A percentile compares a stretch with the other conserved stretches of the same genome.
Conservation (phyloP, 331 rosid species). For the Stylosanthes scabra region DNA sequence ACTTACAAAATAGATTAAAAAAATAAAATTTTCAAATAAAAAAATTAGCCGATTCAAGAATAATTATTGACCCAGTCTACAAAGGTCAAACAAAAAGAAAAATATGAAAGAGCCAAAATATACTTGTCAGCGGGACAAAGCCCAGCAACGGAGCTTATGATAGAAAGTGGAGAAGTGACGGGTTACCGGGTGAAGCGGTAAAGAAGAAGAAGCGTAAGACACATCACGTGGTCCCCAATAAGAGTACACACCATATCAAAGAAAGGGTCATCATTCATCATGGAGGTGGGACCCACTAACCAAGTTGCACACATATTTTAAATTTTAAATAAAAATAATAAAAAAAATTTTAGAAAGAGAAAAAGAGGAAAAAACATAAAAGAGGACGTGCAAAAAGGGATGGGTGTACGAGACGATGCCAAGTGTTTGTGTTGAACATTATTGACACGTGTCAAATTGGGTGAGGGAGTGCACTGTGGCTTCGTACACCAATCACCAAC, state of each 20-base stretch:
- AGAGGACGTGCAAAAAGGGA: conserved; percentile 4
- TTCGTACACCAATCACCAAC: conserved; percentile 28
- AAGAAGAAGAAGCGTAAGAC: conserved; percentile 18
- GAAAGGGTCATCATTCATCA: conserved; percentile 28
- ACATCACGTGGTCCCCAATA: conserved; percentile 49
- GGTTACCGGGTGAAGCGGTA: conserved; percentile 31
- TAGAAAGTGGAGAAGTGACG: too few relatives aligned
- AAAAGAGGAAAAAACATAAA: background rate
- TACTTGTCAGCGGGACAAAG: conserved; percentile 20
- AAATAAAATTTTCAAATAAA: too few relatives aligned
- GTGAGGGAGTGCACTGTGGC: conserved; percentile 35
- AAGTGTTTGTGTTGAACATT: background rate
- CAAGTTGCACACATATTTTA: conserved; percentile 44
- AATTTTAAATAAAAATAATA: background rate
- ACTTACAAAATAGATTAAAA: too few relatives aligned
- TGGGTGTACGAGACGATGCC: conserved; percentile 23
- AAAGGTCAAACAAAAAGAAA: background rate
- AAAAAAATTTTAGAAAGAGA: background rate
- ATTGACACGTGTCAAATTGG: conserved; percentile 39
- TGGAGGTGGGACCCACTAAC: conserved; percentile 34
- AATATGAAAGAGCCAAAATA: conserved; percentile 7
- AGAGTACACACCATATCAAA: background rate
- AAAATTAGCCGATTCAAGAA: too few relatives aligned
- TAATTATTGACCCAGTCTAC: background rate
- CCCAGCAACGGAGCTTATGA: too few relatives aligned